phyloP scores from a whole-genome alignment of 495 filamentous ascomycete species.

The Neurospora tetrasperma region DNA sequence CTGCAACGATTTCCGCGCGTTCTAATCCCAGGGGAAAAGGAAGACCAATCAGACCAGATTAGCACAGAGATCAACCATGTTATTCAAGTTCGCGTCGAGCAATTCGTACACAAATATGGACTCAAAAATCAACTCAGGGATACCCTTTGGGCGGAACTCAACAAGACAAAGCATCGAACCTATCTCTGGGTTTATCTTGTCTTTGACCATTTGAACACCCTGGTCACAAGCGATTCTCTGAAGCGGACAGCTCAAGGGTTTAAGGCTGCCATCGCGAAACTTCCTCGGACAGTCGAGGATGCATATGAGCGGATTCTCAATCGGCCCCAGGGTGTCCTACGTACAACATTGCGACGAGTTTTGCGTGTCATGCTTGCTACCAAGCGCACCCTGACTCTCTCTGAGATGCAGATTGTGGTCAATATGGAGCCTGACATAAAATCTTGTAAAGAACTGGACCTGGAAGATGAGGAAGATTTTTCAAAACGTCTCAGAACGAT shows the following conservation, averaged over 20 bases:
- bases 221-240: neutral
- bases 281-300: neutral
- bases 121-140: neutral
- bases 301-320: neutral
- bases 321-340: neutral
- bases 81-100: neutral
- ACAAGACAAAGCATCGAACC: neutral
- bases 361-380: no score
- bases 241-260: neutral
- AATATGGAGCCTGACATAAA: neutral
- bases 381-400: no score
- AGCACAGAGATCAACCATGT: neutral
- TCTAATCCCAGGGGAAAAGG: neutral
- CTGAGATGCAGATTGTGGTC: no score
- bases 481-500: neutral
- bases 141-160: rapidly evolving
- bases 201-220: neutral
- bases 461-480: neutral
- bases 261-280: rapidly evolving
- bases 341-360: no score
- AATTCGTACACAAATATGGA: neutral
- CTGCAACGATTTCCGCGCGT: neutral
- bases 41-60: neutral
- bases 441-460: neutral
- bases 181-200: neutral